Base-by-base conservation (phyloP, 768 basidiomycete species). In the Suillus hirtellus region DNA sequence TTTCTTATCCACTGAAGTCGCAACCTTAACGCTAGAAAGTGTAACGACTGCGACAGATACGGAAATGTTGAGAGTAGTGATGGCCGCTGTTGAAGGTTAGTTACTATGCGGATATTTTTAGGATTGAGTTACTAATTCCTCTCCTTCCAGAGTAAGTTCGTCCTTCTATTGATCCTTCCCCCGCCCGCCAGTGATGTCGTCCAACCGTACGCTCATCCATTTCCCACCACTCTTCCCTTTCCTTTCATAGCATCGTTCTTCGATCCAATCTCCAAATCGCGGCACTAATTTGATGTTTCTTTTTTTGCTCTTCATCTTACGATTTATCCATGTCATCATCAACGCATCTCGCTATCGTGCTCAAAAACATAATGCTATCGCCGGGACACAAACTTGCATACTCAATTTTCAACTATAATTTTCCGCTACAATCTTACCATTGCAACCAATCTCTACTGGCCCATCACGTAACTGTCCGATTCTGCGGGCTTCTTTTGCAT, bases 1-100 rank as follows among this genome's bases (percentile, higher is more conserved):
- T 49, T 5, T 43, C 56, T 61, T 62, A 12, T 43, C 56, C 55
- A 37, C 64, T 66, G 40, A 65, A 62, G 61, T 31, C 59, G 46
- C 55, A 42, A 8, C 62, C 42, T 50, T 60, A 56, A 50, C 38
- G 17, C 59, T 60, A 50, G 46, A 63, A 49, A 94, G 94, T 76
- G 87, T 89, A 64, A 96, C 95, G 50, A 96, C 89, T 47, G 93
- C 95, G 40, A 94, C 94, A 24, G 94, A 96, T 78, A 95, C 93
- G 1, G 91, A 85, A 21, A 83, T 95, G 82, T 77, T 96, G 58
- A 82, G 90, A 69, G 92, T 96, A 21, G 92, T 98, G 17, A 96
- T 96, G 95, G 92, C 92, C 66, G 95, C 95, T 65, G 93, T 95
- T 59, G 92, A 95, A 95, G 93, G 93, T 93, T 66, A 69, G 86